Base-by-base conservation (phyloP, 2,329 filamentous ascomycete genomes). In the Cercospora sp. region DNA sequence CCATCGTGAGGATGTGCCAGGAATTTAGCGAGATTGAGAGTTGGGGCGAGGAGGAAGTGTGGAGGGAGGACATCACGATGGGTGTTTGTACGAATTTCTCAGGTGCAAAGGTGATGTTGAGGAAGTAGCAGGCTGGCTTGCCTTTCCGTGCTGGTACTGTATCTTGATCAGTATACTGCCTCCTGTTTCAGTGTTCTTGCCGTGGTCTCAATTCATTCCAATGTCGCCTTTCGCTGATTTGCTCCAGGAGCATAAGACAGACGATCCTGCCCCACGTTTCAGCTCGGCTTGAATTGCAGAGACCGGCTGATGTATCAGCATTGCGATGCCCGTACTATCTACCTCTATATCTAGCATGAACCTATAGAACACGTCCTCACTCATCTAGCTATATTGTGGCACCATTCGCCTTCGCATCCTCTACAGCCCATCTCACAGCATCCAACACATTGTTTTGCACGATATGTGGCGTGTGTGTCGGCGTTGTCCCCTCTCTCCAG, bases 371-470 rank as follows among this genome's bases (percentile, higher is more conserved):
- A 9, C 20, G 53, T 9, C 26, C 53, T 58, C 13, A 9, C 8
- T 12, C 20, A 18, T 18, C 53, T 30, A 30, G 16, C 30, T 33
- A 58, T 33, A 58, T 12, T 18, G 30, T 33, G 33, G 58, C 59
- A 64, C 33, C 31, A 16, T 36, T 53, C 33, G 20, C 62, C 55
- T 60, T 71, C 63, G 85, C 81, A 72, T 82, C 83, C 78, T 87
- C 83, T 75, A 95, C 79, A 4, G 90, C 92, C 90, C 90, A 96
- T 69, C 88, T 82, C 4, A 97, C 91, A 10, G 91, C 93, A 71
- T 89, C 88, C 73, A 87, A 85, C 3, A 97, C 93, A 80, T 94
- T 89, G 42, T 91, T 86, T 23, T 90, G 88, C 69, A 93, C 88
- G 28, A 85, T 85, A 60, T 84, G 85, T 7, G 92, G 92, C 73